phyloP scores from a whole-genome alignment of 2,329 filamentous ascomycete species.

The Pseudogymnoascus sp. region DNA sequence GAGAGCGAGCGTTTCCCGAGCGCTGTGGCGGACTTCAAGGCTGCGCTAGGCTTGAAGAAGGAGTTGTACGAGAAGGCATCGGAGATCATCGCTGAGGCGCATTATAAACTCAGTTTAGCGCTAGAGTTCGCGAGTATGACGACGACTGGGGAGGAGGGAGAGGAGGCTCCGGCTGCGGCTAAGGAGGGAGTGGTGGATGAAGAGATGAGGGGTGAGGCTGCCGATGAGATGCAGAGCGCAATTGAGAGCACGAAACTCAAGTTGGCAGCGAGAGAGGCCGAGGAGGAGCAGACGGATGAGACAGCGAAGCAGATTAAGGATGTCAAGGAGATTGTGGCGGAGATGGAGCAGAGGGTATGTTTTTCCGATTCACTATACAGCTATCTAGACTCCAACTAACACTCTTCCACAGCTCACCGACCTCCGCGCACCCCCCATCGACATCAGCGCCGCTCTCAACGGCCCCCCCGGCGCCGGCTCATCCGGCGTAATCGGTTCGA shows the following conservation, averaged over 20 bases:
- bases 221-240: slow-evolving; percentile 64
- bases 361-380: slow-evolving; percentile 13
- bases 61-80: slow-evolving; percentile 74
- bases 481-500: slow-evolving; percentile 57
- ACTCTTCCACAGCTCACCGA: slow-evolving; percentile 53
- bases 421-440: slow-evolving; percentile 56
- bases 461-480: slow-evolving; percentile 42
- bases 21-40: slow-evolving; percentile 77
- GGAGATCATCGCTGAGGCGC: slow-evolving; percentile 83
- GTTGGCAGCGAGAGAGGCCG: slow-evolving; percentile 62
- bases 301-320: slow-evolving; percentile 59
- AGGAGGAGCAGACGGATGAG: slow-evolving; percentile 55
- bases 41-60: slow-evolving; percentile 71
- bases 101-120: slow-evolving; percentile 93
- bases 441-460: slow-evolving; percentile 50
- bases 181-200: slow-evolving; percentile 53
- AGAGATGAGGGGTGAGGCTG: slow-evolving; percentile 63
- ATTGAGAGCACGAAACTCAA: slow-evolving; percentile 68
- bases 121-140: slow-evolving; percentile 87
- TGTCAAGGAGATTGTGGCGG: slow-evolving; percentile 69
- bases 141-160: slow-evolving; percentile 46
- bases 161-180: slow-evolving; percentile 39
- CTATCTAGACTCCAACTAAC: slow-evolving; percentile 17
- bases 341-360: slow-evolving; percentile 69
- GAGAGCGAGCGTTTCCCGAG: slow-evolving; percentile 88